These are phyloP conservation scores for Leccinum fibrillosum DNA, from an alignment of 768 basidiomycete genomes.

Conservation along the genomic window DNA sequence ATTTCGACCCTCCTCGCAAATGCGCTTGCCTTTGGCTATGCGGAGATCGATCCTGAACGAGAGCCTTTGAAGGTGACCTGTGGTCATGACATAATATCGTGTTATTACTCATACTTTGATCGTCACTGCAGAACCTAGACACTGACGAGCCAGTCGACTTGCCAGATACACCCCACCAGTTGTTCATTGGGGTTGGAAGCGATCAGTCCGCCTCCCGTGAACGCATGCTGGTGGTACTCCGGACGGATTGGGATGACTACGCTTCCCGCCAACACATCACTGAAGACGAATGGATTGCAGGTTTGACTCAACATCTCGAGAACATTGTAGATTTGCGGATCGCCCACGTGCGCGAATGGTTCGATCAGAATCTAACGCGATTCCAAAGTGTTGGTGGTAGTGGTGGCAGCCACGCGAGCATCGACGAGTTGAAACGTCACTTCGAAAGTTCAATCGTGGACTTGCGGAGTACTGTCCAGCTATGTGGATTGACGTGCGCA, in stretches of 20 bases:
- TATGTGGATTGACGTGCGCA: slow-evolving; percentile 49
- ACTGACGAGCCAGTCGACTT: slow-evolving; percentile 40
- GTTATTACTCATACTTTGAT: neutral
- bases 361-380: slow-evolving; percentile 44
- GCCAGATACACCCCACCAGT: slow-evolving; percentile 35
- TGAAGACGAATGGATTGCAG: slow-evolving; percentile 37
- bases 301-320: slow-evolving; percentile 38
- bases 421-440: slow-evolving; percentile 42
- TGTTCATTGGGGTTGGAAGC: slow-evolving; percentile 29
- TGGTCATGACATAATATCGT: neutral
- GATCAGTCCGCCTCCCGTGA: slow-evolving; percentile 20
- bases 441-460: slow-evolving; percentile 45
- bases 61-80: slow-evolving; percentile 49
- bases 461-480: slow-evolving; percentile 41
- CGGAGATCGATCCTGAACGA: slow-evolving; percentile 41
- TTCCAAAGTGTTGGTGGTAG: slow-evolving; percentile 33
- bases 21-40: slow-evolving; percentile 47
- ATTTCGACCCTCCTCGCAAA: slow-evolving; percentile 41
- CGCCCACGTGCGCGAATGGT: slow-evolving; percentile 49
- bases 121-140: slow-evolving; percentile 46
- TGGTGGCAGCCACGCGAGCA: slow-evolving; percentile 34
- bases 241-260: slow-evolving; percentile 16
- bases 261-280: slow-evolving; percentile 16
- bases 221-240: slow-evolving; percentile 10
- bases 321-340: slow-evolving; percentile 41